Base-by-base conservation (phyloP, 2,329 filamentous ascomycete species). In the Pyricularia pennisetigena region DNA sequence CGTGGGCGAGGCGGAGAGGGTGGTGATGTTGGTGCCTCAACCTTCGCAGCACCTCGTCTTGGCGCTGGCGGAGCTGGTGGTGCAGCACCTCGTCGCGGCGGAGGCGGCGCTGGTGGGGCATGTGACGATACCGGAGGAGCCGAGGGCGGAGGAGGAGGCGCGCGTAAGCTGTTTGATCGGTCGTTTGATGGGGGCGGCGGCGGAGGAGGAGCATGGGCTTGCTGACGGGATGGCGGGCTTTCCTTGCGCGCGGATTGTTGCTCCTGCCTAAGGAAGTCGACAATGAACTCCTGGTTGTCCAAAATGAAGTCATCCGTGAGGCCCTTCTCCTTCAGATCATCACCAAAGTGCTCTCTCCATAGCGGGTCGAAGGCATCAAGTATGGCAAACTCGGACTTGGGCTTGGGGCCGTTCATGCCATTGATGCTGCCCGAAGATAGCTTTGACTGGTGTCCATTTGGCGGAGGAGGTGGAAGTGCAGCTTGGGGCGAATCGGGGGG, bases 1-100 rank as follows among this genome's bases (percentile, higher is more conserved):
- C 84, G 85, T 9, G 87, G 87, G 67, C 89, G 85, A 23, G 89
- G 87, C 14, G 92, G 91, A 16, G 89, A 88, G 16, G 90, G 86
- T 69, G 92, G 91, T 16, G 89, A 88, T 62, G 77, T 74, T 3
- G 79, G 71, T 10, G 76, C 67, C 28, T 88, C 85, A 24, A 77
- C 69, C 75, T 86, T 82, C 76, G 82, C 77, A 76, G 82, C 77
- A 77, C 85, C 81, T 82, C 90, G 78, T 78, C 88, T 78, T 73
- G 88, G 77, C 30, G 89, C 86, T 23, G 86, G 83, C 16, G 85
- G 85, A n/a, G 84, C 83, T 32, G 85, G 83, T 66, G 83, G 83
- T 66, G 83, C 82, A 23, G 78, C 80, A 61, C 79, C 79, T 68
- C 41, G 57, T 32, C 16, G 69, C 14, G 26, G 32, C 24, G 72